These are phyloP conservation scores for Willaertia magna DNA, from an alignment of 208 protist genomes.

Conservation along the genomic window DNA sequence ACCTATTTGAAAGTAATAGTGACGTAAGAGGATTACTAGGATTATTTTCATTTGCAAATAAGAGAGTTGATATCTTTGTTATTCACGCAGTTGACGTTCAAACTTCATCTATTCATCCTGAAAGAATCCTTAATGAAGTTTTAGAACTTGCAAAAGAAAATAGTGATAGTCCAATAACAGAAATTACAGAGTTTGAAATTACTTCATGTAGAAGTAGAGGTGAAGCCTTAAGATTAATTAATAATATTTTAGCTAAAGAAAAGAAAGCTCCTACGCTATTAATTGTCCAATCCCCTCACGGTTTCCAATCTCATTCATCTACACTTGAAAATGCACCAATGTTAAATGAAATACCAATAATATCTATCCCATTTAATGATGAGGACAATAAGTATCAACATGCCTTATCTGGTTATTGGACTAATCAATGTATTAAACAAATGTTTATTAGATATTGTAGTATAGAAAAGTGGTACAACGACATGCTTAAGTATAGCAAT, in stretches of 20 bases:
- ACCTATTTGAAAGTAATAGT: conserved; percentile 1
- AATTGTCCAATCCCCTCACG: not conserved
- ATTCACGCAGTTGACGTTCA: not conserved
- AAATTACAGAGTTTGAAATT: conserved; percentile 8
- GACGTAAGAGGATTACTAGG: conserved; percentile 3
- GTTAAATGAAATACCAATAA: not conserved
- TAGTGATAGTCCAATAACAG: not conserved
- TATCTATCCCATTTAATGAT: not conserved
- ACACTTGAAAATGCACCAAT: not conserved
- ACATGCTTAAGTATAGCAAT: not conserved
- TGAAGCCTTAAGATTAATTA: conserved; percentile 10
- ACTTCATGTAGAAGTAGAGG: not conserved
- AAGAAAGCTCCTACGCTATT: not conserved
- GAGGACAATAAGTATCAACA: not conserved
- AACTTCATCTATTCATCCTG: not conserved
- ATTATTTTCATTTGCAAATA: not conserved
- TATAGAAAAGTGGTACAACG: not conserved
- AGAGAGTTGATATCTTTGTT: conserved; percentile 1
- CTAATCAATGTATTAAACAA: not conserved
- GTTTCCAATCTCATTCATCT: not conserved
- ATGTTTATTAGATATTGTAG: not conserved
- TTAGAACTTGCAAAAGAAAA: not conserved
- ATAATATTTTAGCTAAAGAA: conserved; percentile 8
- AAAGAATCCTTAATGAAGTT: not conserved
- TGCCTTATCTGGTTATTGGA: not conserved